Conservation (phyloP, 1,284 basidiomycete genomes). For the Thecaphora thlaspeos region DNA sequence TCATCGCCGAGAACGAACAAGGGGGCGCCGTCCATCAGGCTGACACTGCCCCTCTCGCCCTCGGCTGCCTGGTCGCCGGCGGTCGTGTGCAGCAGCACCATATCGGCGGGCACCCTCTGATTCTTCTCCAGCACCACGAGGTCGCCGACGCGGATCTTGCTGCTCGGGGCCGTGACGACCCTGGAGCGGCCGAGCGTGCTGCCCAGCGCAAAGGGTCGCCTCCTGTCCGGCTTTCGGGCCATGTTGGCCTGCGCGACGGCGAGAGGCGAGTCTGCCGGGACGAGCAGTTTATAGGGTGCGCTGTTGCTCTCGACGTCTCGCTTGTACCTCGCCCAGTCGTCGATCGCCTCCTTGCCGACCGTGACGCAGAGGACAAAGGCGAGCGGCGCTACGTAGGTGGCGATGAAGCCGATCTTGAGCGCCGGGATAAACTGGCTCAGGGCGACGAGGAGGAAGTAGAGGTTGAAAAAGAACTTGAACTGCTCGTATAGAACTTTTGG, state of each 20-base stretch:
- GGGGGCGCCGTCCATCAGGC: slow-evolving; percentile 8
- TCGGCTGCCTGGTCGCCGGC: slow-evolving; percentile 39
- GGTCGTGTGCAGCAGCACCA: slow-evolving; percentile 81
- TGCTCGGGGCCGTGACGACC: slow-evolving; percentile 66
- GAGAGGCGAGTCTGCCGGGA: slow-evolving; percentile 56
- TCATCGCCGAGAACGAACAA: slow-evolving; percentile 41
- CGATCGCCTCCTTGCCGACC: slow-evolving; percentile 97
- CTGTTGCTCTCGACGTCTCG: slow-evolving; percentile 94
- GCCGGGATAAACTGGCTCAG: slow-evolving; percentile 94
- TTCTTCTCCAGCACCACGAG: slow-evolving; percentile 92
- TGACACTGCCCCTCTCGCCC: slow-evolving; percentile 3
- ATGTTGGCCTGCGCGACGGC: slow-evolving; percentile 18
- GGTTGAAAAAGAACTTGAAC: slow-evolving; percentile 99
- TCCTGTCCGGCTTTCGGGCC: slow-evolving; percentile 18
- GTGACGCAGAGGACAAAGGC: slow-evolving; percentile 92
- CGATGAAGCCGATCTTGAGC: slow-evolving; percentile 95
- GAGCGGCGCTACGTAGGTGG: slow-evolving; percentile 92
- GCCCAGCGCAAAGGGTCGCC: slow-evolving; percentile 5
- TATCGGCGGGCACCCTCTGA: slow-evolving; percentile 91
- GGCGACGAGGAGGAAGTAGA: slow-evolving; percentile 96
- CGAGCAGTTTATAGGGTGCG: slow-evolving; percentile 79
- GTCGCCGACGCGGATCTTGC: slow-evolving; percentile 85
- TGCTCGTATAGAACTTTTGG: slow-evolving; percentile 97
- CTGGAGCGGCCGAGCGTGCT: slow-evolving; percentile 23
- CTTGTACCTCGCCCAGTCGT: slow-evolving; percentile 89